phyloP scores from a whole-genome alignment of 306 rosid species.

The Alnus glutinosa region DNA sequence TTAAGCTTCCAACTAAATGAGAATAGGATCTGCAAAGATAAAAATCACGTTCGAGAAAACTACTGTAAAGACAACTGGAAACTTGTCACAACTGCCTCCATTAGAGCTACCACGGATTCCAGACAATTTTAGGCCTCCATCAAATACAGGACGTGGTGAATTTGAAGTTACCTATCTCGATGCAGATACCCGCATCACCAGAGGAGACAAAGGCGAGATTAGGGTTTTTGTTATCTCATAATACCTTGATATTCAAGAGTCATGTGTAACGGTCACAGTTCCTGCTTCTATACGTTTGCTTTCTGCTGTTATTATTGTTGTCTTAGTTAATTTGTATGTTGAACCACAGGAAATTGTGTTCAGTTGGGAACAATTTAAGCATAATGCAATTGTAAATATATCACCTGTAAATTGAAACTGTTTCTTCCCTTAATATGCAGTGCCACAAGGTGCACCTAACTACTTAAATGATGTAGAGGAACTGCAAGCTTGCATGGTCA shows the following conservation, averaged over 20 bases:
- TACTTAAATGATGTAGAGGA: background rate
- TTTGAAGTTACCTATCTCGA: constrained; percentile 89
- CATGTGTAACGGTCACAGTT: background rate
- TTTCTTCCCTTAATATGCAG: background rate
- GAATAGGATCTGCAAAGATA: constrained; percentile 65
- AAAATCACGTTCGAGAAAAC: constrained; percentile 81
- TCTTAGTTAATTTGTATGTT: background rate
- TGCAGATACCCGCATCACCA: constrained; percentile 63
- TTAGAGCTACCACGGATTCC: constrained; percentile 81
- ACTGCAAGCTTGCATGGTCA: background rate
- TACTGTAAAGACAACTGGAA: constrained; percentile 75
- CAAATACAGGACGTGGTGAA: constrained; percentile 73
- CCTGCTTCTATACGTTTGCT: background rate
- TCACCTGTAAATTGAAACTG: background rate
- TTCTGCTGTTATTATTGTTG: constrained; percentile 1
- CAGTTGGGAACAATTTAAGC: background rate
- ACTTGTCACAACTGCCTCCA: constrained; percentile 82
- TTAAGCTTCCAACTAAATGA: constrained; percentile 7
- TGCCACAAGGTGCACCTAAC: background rate
- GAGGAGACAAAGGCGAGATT: constrained; percentile 92
- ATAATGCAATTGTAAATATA: constrained; percentile 24
- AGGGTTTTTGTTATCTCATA: constrained; percentile 86
- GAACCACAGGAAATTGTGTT: background rate
- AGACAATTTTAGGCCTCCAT: constrained; percentile 69
- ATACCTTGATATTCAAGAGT: constrained; percentile 6